Evolutionary conservation across 1,284 basidiomycete species (phyloP), one percentile per base, ranked within the genome.

Genomic region (Peniophora sp.): DNA sequence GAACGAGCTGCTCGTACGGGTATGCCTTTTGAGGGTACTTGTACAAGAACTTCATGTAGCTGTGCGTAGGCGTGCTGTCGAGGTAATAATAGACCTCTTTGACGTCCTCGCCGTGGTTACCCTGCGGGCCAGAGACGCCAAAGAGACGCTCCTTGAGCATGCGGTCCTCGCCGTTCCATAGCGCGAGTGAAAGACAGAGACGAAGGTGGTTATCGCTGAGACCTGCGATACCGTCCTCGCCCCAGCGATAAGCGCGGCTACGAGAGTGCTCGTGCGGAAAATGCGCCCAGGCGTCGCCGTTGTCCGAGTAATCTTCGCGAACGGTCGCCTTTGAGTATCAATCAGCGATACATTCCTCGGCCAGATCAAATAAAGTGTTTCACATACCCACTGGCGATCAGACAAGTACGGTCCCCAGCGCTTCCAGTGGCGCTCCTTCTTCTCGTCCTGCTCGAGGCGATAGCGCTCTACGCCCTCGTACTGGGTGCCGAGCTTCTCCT

Each of bases 31-130:
- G 96, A 14, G 96, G 95, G 62, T 98, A 98, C 69, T 98, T 98
- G 83, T 97, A 97, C 53, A 97, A 73, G 69, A 89, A 96, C 70
- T 98, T 99, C 96, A 98, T 98, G 79, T 98, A 99, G 27, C 92
- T 96, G 66, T 99, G 96, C 1, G 95, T 97, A 18, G 96, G 96
- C 0, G 96, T 97, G 49, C 92, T 97, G 69, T 98, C 96, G 58
- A 99, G 82, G 69, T 99, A 98, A 67, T 95, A 99, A 69, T 98
- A 98, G 24, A 98, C 74, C 65, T 99, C 96, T 71, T 98, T 98
- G 72, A 95, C 92, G 65, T 99, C 96, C 69, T 99, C 96, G 57
- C 96, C 96, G 69, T 99, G 96, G 67, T 99, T 99, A 41, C 95
- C 92, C 71, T 99, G 88, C 65, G 94, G 91, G 18, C 94, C 93